These are phyloP conservation scores for Salvia miltiorrhiza DNA, from an alignment of 257 asterid species.

Conservation along the genomic window DNA sequence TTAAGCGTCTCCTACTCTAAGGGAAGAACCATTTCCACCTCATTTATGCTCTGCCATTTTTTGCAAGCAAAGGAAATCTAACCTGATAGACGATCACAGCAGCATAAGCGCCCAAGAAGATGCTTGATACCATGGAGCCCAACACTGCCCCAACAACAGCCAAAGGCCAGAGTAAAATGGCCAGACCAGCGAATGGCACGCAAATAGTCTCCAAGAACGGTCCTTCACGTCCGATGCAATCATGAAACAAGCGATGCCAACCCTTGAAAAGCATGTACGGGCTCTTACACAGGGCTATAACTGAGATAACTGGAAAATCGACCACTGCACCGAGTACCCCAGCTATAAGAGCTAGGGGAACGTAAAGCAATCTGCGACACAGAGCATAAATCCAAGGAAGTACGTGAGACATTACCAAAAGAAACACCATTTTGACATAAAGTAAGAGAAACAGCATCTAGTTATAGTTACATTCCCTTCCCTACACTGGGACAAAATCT, in stretches of 20 bases:
- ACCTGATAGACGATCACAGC: conserved; percentile 90
- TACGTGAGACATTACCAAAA: neutral
- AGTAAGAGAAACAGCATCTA: neutral
- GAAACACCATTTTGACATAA: conserved; percentile 1
- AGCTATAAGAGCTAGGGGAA: conserved; percentile 64
- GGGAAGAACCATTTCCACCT: neutral
- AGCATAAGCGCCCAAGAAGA: conserved; percentile 89
- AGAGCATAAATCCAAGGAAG: conserved; percentile 5
- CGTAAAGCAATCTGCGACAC: conserved; percentile 57
- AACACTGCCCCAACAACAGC: conserved; percentile 82
- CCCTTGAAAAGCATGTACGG: conserved; percentile 91
- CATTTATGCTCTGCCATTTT: neutral
- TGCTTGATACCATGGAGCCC: conserved; percentile 74
- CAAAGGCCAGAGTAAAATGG: conserved; percentile 92
- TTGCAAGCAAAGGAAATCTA: conserved; percentile 17
- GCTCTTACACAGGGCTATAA: conserved; percentile 64
- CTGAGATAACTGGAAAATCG: conserved; percentile 60
- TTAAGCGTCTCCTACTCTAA: neutral
- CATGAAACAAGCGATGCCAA: conserved; percentile 90
- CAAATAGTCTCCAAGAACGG: conserved; percentile 96
- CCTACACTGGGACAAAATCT: neutral
- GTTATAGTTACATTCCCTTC: neutral
- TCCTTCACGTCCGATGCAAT: conserved; percentile 93
- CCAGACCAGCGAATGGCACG: conserved; percentile 94
- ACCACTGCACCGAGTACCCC: conserved; percentile 57